Evolutionary conservation across 306 rosid species (phyloP).

Genomic region (Citrullus amarus): DNA sequence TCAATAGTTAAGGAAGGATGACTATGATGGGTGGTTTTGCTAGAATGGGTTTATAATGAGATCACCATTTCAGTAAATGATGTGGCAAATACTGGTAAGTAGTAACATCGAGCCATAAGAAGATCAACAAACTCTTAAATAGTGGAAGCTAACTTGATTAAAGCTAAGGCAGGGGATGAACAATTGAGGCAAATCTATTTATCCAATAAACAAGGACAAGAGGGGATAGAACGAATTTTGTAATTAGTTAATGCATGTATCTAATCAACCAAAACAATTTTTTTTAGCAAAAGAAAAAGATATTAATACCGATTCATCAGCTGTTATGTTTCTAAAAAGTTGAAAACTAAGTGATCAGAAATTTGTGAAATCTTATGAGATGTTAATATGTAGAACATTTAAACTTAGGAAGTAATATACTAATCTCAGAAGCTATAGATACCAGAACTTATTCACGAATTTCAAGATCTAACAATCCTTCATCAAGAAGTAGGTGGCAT

Average conservation of each 20-base stretch:
- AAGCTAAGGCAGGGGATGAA: constrained; percentile 5
- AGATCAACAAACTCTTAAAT: not conserved
- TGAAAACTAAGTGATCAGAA: not conserved
- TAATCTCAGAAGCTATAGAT: not conserved
- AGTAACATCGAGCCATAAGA: not conserved
- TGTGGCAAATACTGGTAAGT: not conserved
- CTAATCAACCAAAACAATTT: not conserved
- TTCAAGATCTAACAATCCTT: not conserved
- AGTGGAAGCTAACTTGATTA: not conserved
- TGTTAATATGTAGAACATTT: not conserved
- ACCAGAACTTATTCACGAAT: not conserved
- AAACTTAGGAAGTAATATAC: not conserved
- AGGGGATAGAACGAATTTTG: not conserved
- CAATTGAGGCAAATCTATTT: not conserved
- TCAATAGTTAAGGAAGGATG: not conserved
- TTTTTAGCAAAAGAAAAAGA: not conserved
- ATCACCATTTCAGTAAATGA: not conserved
- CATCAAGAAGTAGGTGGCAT: not conserved
- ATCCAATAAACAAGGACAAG: not conserved
- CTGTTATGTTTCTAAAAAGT: not conserved
- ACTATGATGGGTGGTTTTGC: not conserved
- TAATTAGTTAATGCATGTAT: not conserved
- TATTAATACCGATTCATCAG: not conserved
- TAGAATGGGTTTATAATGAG: not conserved
- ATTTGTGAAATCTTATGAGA: not conserved